Base-by-base conservation (phyloP, 495 filamentous ascomycete genomes). In the Hyaloscypha bicolor region DNA sequence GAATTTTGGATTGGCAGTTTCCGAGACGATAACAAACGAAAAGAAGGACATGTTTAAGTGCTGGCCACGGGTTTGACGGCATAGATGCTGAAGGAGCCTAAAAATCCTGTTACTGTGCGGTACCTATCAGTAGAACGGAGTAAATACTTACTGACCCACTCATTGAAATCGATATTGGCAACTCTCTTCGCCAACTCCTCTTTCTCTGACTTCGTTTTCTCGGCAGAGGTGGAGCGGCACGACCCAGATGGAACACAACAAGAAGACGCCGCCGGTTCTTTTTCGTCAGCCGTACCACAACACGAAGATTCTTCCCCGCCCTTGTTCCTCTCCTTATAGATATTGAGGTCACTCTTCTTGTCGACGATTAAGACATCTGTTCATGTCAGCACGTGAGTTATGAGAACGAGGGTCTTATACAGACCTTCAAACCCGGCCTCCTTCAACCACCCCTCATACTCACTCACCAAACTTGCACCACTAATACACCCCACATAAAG, bases 391-490 rank as follows among this genome's bases (percentile, higher is more conserved):
- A 66, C 57, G 14, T 22, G 32, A 48, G 21, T 59, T 14, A 48
- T 29, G 30, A 16, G n/a, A 57, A 5, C 12, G 4, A 12, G 12
- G 35, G 59, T 31, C 30, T 48, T 5, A 59, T 16, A 1, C 71
- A 60, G 74, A 88, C 86, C 83, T 57, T 75, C 56, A 69, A 90
- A 90, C 12, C 87, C 87, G 0, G 79, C 83, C 9, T 79, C 76
- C 16, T 69, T 68, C 32, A 91, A 71, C 69, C 83, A 90, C 9
- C 60, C 55, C 72, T 89, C 81, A 74, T 90, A 90, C 64, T 85
- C 79, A 9, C 59, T 69, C 25, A 87, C 73, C 72, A 77, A 63
- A 60, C 84, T 87, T 0, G 87, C 86, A 21, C 89, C 87, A 9
- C 82, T 78, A 31, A 55, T 64, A 55, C 69, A 71, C 9, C 69